Evolutionary conservation across 257 asterid species (phyloP).

Genomic region (Solanum virginianum): DNA sequence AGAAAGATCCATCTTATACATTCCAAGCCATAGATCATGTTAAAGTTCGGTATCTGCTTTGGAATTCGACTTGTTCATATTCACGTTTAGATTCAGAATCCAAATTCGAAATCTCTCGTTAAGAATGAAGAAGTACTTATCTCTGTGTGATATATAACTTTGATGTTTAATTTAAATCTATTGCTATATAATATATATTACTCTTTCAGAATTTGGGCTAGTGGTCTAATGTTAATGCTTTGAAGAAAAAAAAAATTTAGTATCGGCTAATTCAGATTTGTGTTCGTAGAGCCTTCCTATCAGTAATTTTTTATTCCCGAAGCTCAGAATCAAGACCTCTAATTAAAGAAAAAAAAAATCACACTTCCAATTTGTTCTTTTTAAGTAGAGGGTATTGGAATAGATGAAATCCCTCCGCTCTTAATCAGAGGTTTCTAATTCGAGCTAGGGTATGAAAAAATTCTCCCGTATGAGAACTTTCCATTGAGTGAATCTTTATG

Average conservation of each 20-base stretch:
- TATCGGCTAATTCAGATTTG: background rate
- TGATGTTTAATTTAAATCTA: background rate
- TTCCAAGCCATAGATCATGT: background rate
- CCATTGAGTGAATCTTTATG: no score
- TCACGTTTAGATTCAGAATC: fast-evolving
- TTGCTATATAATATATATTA: background rate
- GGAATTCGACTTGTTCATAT: background rate
- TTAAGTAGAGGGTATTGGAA: background rate
- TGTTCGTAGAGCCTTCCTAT: background rate
- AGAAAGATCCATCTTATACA: conserved; percentile 24
- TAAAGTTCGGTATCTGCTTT: background rate
- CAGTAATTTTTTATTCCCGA: background rate
- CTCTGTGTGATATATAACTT: background rate
- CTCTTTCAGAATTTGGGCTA: background rate
- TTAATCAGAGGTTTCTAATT: background rate
- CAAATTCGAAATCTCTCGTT: background rate
- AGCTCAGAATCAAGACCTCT: background rate
- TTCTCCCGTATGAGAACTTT: no score
- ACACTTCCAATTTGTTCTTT: background rate
- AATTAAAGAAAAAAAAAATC: background rate
- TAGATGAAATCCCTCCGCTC: background rate
- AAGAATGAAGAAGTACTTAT: background rate
- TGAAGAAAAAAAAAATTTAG: no score
- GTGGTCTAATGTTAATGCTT: no score
- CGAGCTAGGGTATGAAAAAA: no score